Evolutionary conservation across 805 yeast species (phyloP), one percentile per base, ranked within the genome.

Genomic region (Ogataea trehaloabstinens): DNA sequence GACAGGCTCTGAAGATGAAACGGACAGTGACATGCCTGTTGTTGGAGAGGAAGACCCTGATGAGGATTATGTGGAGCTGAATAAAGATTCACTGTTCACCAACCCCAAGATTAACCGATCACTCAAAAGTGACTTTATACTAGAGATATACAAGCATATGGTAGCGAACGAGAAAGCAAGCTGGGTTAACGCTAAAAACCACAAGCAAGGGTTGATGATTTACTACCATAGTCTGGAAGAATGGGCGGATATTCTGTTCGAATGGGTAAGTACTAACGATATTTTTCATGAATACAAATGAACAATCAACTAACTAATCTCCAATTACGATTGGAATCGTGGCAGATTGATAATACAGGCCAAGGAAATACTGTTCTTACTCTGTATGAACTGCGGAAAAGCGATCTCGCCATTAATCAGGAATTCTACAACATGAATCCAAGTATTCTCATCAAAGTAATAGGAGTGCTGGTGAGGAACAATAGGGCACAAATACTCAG

Each of bases 301-400:
- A 12, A 10, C 10, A 18, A 12, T 24, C 12, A 12, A 24, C 10
- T 24, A 10, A 24, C 10, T 12, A 24, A 24, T 11, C 12, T 11
- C 27, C 12, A 12, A 24, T 24, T 24, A 24, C 12, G 27, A 24
- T 24, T 24, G 27, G 27, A 28, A 13, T 28, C 13, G 7, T 13
- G n/a, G 7, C 33, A 44, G 52, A 43, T 78, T n/a, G 90, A 85
- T 38, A 65, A 69, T 16, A 76, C 91, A 0, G 96, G 96, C 0
- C 95, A 88, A 54, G 66, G 73, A 38, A 85, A 86, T 5, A 69
- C 82, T 1, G 82, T 91, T 2, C 63, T 91, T 36, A 91, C 98
- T 0, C 60, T 89, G 12, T 89, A 85, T 59, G 98, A 91, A 61
- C 58, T 91, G 25, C 68, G 82, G 0, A 74, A 77, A 41, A 82